Base-by-base conservation (phyloP, 1,284 basidiomycete species). In the Taiwanofungus camphoratus region DNA sequence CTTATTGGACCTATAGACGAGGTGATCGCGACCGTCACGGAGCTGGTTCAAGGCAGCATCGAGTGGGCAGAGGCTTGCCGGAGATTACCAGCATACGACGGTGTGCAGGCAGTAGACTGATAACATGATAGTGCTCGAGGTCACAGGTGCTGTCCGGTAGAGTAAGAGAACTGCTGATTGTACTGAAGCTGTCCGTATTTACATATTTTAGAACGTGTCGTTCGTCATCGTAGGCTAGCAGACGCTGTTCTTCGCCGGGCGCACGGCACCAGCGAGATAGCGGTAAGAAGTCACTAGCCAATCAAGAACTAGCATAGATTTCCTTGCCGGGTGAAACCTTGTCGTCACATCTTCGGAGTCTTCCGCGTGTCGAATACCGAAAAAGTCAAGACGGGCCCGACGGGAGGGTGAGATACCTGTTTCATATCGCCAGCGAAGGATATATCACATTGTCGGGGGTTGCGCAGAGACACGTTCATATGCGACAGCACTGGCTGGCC, bases 1-100 rank as follows among this genome's bases (percentile, higher is more conserved):
- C 73, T 91, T 45, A 97, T 98, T 59, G 94, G 93, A n/a, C 60
- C 76, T 42, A 83, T 96, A 53, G 94, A 98, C 67, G 82, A 92
- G 41, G 95, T 98, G 44, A 83, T 97, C 56, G 70, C 70, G 38
- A 80, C 87, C 39, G 83, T 97, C 50, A 78, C 75, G 38, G 82
- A 85, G 33, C 76, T 94, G 42, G 83, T 88, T 24, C 69, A 82
- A 53, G 89, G 87, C 33, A 72, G 62, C 13, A 71, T 89, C 43
- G 75, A 80, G 51, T 98, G 94, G 94, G 61, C 72, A 13, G 81
- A 80, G 52, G 95, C 92, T 3, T 83, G 80, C 62, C 60, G 70
- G 55, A 70, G 77, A 44, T 68, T 98, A 57, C 79, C 86, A 24
- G 77, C 73, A 16, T 98, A 97, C 67, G 88, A 88, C 57, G 93